Conservation (phyloP, 75 land plant genomes). For the Pseudotsuga menziesii region DNA sequence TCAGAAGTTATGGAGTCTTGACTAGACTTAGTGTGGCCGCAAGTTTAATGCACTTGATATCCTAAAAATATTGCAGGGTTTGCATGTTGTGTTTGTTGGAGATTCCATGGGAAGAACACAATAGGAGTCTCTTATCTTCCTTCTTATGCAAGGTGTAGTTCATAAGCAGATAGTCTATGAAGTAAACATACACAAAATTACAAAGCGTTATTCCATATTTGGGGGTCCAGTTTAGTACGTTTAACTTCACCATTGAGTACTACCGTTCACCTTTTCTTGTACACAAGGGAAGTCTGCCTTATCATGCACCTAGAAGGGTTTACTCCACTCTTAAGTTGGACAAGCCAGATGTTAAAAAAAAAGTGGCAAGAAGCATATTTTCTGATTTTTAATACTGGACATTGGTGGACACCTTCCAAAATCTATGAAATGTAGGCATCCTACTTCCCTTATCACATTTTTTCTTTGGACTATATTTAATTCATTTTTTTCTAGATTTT, state of each 20-base stretch:
- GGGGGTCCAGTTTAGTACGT: slow-evolving; percentile 51
- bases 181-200: slow-evolving; percentile 59
- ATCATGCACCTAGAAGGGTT: slow-evolving; percentile 65
- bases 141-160: slow-evolving; percentile 69
- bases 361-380: slow-evolving; percentile 69
- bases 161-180: slow-evolving; percentile 71
- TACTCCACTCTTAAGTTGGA: slow-evolving; percentile 52
- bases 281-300: slow-evolving; percentile 49
- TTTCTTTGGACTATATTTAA: neutral
- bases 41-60: slow-evolving; percentile 38
- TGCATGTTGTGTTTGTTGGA: slow-evolving; percentile 75
- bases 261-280: slow-evolving; percentile 85
- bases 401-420: slow-evolving; percentile 64
- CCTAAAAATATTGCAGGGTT: slow-evolving; percentile 48
- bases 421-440: slow-evolving; percentile 51
- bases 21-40: slow-evolving; percentile 7
- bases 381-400: slow-evolving; percentile 65
- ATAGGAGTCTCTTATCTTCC: slow-evolving; percentile 89
- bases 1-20: neutral
- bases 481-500: neutral
- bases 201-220: slow-evolving; percentile 59
- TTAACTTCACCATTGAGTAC: slow-evolving; percentile 64
- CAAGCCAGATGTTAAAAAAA: slow-evolving; percentile 40
- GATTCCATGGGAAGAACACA: slow-evolving; percentile 96
- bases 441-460: neutral